A percentile compares a stretch with the other conserved stretches of the same genome.
Evolutionary conservation across 1,284 basidiomycete genomes (phyloP).

Genomic region (Ganoderma sp.): DNA sequence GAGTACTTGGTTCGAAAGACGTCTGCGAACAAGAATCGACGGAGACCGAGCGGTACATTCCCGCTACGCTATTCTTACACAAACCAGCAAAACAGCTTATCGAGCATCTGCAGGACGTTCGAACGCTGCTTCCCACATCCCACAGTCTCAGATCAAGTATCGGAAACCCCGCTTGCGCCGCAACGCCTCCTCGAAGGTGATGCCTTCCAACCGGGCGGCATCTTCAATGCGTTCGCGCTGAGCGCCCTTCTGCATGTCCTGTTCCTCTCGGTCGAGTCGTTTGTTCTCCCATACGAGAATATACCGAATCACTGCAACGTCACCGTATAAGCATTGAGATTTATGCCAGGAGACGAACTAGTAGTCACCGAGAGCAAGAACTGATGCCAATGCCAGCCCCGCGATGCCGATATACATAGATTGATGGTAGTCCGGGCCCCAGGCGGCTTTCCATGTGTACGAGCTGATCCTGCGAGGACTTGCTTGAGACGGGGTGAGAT

Average conservation of each 20-base stretch:
- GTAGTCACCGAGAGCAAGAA: constrained; percentile 39
- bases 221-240: constrained; percentile 45
- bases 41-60: not conserved
- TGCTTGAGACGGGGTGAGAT: not conserved
- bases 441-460: constrained; percentile 46
- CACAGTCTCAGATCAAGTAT: constrained; percentile 44
- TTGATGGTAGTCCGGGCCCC: constrained; percentile 47
- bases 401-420: constrained; percentile 48
- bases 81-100: not conserved
- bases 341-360: not conserved
- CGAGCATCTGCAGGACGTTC: not conserved
- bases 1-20: no score
- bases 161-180: constrained; percentile 48
- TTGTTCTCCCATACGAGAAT: constrained; percentile 46
- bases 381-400: constrained; percentile 37
- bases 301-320: constrained; percentile 41
- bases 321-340: not conserved
- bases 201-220: constrained; percentile 45
- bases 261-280: constrained; percentile 44
- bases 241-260: constrained; percentile 40
- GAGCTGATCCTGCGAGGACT: constrained; percentile 41
- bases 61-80: not conserved
- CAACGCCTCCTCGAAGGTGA: constrained; percentile 46
- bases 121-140: not conserved
- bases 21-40: not conserved